Evolutionary conservation across 257 asterid genomes (phyloP).

Genomic region (Fraxinus quadrangulata): DNA sequence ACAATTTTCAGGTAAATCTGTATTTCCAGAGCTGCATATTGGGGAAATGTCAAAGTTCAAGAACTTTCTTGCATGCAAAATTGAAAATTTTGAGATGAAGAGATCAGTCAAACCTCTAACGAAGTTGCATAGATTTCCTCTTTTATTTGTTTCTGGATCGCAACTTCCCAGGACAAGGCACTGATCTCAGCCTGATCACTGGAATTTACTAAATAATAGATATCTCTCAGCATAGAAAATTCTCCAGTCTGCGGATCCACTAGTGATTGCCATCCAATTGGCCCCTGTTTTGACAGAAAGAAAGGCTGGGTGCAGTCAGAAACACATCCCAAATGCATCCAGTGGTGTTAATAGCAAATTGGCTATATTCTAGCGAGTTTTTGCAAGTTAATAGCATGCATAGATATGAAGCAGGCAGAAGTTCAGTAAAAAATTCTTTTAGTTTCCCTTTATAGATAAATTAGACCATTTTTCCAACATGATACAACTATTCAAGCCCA

Average conservation of each 20-base stretch:
- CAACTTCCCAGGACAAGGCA: slow-evolving; percentile 94
- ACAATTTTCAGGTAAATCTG: slow-evolving; percentile 15
- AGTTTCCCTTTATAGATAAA: slow-evolving; percentile 20
- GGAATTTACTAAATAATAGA: slow-evolving; percentile 61
- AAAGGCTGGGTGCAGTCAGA: slow-evolving; percentile 28
- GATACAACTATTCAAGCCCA: slow-evolving; percentile 24
- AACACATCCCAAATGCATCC: slow-evolving; percentile 12
- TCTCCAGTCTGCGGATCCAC: slow-evolving; percentile 69
- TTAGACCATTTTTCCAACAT: slow-evolving; percentile 17
- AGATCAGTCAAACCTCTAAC: slow-evolving; percentile 54
- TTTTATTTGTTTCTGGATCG: slow-evolving; percentile 85
- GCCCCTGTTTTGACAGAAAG: slow-evolving; percentile 63
- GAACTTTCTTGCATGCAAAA: slow-evolving; percentile 25
- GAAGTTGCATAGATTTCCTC: slow-evolving; percentile 89
- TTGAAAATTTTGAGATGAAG: slow-evolving; percentile 11
- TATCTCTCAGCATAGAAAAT: slow-evolving; percentile 62
- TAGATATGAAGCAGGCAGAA: slow-evolving; percentile 6
- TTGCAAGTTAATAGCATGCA: neutral
- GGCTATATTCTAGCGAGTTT: slow-evolving; percentile 14
- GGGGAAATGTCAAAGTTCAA: slow-evolving; percentile 17
- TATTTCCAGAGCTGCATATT: neutral
- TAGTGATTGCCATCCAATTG: slow-evolving; percentile 87
- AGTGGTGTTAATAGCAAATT: slow-evolving; percentile 7
- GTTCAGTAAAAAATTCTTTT: slow-evolving; percentile 1
- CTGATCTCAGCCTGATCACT: slow-evolving; percentile 70